A percentile compares a stretch with the other conserved stretches of the same genome.
Evolutionary conservation across 805 yeast genomes (phyloP).

Genomic region (Maudiozyma saulgeensis): DNA sequence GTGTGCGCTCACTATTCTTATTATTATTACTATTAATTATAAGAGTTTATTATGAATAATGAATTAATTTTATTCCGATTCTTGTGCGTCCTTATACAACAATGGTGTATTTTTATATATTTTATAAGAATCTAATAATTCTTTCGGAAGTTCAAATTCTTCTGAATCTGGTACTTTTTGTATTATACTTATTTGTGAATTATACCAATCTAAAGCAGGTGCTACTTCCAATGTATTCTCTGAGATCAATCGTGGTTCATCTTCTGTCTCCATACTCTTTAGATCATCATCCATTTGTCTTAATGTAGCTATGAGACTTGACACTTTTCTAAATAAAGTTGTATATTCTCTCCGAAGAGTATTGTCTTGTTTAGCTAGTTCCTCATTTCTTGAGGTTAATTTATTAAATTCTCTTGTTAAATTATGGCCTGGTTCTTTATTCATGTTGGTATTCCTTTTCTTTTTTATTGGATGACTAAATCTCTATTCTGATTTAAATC

Average conservation of each 20-base stretch:
- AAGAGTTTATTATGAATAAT: not conserved
- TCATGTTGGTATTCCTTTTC: not conserved
- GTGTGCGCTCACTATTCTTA: too few species aligned
- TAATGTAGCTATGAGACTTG: conserved; percentile 18
- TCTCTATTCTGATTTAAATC: too few species aligned
- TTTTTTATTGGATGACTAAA: not conserved
- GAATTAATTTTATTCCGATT: not conserved
- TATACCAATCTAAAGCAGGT: conserved; percentile 24
- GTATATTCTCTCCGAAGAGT: conserved; percentile 26
- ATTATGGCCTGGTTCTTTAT: not conserved
- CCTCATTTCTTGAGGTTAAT: conserved; percentile 22
- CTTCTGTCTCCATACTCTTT: not conserved
- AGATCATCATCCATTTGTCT: conserved; percentile 6
- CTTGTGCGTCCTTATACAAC: conserved; percentile 19
- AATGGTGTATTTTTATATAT: conserved; percentile 23
- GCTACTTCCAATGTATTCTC: conserved; percentile 10
- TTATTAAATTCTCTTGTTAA: conserved; percentile 8
- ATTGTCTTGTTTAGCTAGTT: conserved; percentile 23
- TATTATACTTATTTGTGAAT: conserved; percentile 12
- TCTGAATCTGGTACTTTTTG: conserved; percentile 1
- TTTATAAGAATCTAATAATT: conserved; percentile 19
- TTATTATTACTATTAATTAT: too few species aligned
- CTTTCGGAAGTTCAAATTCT: conserved; percentile 18
- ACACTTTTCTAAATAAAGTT: conserved; percentile 23
- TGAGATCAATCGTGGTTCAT: conserved; percentile 10